Evolutionary conservation across 2,329 filamentous ascomycete species (phyloP), one percentile per base, ranked within the genome.

Genomic region (Botrytis fabae): DNA sequence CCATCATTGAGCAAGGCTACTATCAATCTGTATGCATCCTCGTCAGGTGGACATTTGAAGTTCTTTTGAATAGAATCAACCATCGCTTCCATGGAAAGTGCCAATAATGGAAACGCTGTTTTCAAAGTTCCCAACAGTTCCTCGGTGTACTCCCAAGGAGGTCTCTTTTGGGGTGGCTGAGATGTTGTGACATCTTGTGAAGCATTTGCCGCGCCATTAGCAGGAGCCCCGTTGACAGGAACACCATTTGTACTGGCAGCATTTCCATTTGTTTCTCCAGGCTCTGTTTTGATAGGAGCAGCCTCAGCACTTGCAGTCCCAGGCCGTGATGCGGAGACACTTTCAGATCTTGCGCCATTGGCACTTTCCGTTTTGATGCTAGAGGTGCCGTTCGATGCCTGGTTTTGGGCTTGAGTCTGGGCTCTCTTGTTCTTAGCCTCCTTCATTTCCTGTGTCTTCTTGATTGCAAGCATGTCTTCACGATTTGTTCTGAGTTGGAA

Each of bases 71-170:
- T 97, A 83, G 98, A 95, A 81, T 99, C 96, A 44, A 98, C 95
- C 94, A 98, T 99, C 0, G 95, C 97, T 84, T 99, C 96, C 96
- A 99, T 98, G 0, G 95, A 98, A 61, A 98, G 85, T 16, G 97
- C 96, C 78, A 99, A 88, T 28, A 99, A 87, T 38, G 96, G 96
- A 86, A 98, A 99, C 0, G 95, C 95, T 10, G 96, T 98, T 86
- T 99, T 98, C 71, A 99, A 90, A 44, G 94, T 93, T 48, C 94
- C 93, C 87, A 97, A 94, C 74, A 99, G 94, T 81, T 98, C 95
- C 78, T 99, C 96, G 0, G 94, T 95, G 78, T 97, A 91, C 81
- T 99, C 96, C 96, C 96, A 98, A 0, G 97, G 94, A 76, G 93
- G 93, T 84, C 93, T 95, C 84, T 90, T 79, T 60, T 72, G 62